Base-by-base conservation (phyloP, 176 grass and related monocot species). In the Chrysopogon serrulatus region DNA sequence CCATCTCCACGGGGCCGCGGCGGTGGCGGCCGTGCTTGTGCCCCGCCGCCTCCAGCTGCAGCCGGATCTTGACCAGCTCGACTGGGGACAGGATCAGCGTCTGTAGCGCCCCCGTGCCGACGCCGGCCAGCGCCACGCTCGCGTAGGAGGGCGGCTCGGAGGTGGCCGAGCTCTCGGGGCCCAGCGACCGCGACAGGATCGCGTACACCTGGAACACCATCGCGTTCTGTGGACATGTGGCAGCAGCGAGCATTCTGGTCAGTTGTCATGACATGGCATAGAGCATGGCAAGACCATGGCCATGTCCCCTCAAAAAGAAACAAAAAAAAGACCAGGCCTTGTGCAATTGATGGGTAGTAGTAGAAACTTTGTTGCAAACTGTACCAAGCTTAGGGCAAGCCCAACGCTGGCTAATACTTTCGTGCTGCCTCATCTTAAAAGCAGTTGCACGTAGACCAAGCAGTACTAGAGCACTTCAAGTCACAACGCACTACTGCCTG, bases 181-280 rank as follows among this genome's bases (percentile, higher is more conserved):
- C 79, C 5, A 99, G 51, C 40, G 93, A 89, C 40, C 88, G 88
- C 4, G 91, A 96, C 15, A 96, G 83, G 79, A 91, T 85, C 61
- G 96, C 96, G 83, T 94, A 99, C 7, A 96, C 90, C 53, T 99
- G 96, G 65, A 99, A 96, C 33, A 92, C 96, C 89, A 92, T 90
- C 43, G 96, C 96, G 45, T 99, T 99, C 93, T 99, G 91, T 69
- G 68, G 19, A 30, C 26, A 30, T 2, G 7, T 0, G 5, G 45
- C 16, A 56, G 21, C 53, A 59, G 54, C n/a, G n/a, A 59, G 54
- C 54, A 59, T 56, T n/a, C 8, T 56, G 8, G 21, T n/a, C 53
- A n/a, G 53, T 10, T 8, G 51, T 17, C 48, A 21, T 23, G 51
- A 3, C 51, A 23, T 7, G 19, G 10, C 2, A 56, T 8, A 56